Evolutionary conservation across 2,329 filamentous ascomycete genomes (phyloP), one percentile per base, ranked within the genome.

Genomic region (Pseudogymnoascus sp.): DNA sequence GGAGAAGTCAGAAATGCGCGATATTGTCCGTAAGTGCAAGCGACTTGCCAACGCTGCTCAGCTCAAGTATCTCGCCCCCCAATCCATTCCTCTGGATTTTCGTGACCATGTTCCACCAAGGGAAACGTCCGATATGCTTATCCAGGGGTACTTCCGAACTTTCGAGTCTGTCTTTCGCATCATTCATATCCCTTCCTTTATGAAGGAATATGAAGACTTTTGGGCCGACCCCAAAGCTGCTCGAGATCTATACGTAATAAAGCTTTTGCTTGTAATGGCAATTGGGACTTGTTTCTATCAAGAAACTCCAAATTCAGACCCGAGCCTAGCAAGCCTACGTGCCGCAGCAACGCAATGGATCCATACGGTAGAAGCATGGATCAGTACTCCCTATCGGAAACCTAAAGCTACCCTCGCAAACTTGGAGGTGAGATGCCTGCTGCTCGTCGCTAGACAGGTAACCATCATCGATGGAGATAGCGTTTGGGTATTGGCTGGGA

Each of bases 311-410:
- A 57, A 57, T 57, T 31, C n/a, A 19, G 47, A 57, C 13, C 47
- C 47, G 8, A 57, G 26, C 28, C n/a, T 57, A 6, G 47, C 31
- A 33, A 62, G 33, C 11, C 68, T 82, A 64, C 78, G 80, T 28
- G 70, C 72, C 4, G 70, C 71, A 5, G 79, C 81, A 0, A 71
- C 75, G 15, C 78, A 77, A 53, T 85, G 82, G 82, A 76, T 84
- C 1, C 77, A 80, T 57, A 81, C 83, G 63, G 82, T 78, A 0
- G 79, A 82, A 65, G 69, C 78, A 13, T 85, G 81, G 80, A 74
- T 83, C 0, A 74, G 78, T 50, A 68, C 75, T 2, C 78, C 80
- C 0, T 74, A 76, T 76, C 78, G 61, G 33, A 84, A 83, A 70
- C 71, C 74, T 3, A 76, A 78, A 8, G 73, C 83, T 68, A 81